Conservation (phyloP, 257 asterid genomes). For the Solanum piurae region DNA sequence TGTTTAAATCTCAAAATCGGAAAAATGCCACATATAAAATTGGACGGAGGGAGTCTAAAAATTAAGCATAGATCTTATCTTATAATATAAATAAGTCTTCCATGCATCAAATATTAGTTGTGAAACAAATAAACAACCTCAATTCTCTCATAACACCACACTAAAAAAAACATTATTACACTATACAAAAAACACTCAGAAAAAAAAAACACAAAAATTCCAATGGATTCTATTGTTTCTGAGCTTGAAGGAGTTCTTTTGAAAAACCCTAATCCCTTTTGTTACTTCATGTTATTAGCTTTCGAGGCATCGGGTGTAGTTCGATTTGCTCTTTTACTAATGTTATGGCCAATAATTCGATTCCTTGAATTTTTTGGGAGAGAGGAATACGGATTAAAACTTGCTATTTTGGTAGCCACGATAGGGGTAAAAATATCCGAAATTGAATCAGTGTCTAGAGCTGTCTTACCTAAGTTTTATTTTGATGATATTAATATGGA, state of each 20-base stretch:
- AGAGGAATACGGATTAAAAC: slow-evolving; percentile 26
- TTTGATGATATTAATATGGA: slow-evolving; percentile 52
- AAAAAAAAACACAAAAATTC: background rate
- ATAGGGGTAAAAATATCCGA: slow-evolving; percentile 36
- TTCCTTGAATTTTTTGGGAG: slow-evolving; percentile 25
- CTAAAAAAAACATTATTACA: slow-evolving; percentile 11
- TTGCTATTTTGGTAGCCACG: slow-evolving; percentile 38
- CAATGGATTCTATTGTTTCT: slow-evolving; percentile 42
- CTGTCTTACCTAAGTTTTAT: slow-evolving; percentile 73
- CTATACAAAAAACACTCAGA: slow-evolving; percentile 22
- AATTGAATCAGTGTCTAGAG: slow-evolving; percentile 64
- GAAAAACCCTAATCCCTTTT: slow-evolving; percentile 34
- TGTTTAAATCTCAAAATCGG: rapidly evolving
- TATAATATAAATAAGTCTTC: slow-evolving; percentile 3
- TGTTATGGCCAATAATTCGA: slow-evolving; percentile 36
- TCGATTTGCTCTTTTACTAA: slow-evolving; percentile 28
- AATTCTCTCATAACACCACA: slow-evolving; percentile 12
- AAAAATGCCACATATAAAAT: too few relatives aligned
- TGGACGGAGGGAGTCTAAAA: background rate
- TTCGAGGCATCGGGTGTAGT: slow-evolving; percentile 58
- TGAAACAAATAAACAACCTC: slow-evolving; percentile 34
- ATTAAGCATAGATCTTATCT: background rate
- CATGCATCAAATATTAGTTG: slow-evolving; percentile 24
- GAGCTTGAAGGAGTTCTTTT: slow-evolving; percentile 75
- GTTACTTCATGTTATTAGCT: slow-evolving; percentile 59